These are phyloP conservation scores for Boletellus ananiceps DNA, from an alignment of 768 basidiomycete genomes.

Conservation along the genomic window DNA sequence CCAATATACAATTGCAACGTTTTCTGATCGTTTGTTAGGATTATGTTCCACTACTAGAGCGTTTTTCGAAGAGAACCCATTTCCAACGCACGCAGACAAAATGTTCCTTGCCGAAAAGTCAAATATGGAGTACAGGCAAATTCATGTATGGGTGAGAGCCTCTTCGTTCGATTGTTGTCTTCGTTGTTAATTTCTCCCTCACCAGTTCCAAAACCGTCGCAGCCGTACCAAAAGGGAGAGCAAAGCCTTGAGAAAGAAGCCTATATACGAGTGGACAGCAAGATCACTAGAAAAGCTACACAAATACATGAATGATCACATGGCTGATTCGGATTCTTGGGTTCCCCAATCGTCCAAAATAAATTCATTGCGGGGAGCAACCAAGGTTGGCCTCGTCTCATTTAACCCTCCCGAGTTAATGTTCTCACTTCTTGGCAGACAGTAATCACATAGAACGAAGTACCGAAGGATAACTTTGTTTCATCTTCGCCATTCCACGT, in stretches of 20 bases:
- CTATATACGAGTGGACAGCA: neutral
- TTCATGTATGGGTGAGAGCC: constrained; percentile 52
- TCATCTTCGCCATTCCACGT: constrained; percentile 11
- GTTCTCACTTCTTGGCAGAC: neutral
- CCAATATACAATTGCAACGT: too few relatives aligned
- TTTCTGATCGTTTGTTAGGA: too few relatives aligned
- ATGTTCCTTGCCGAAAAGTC: constrained; percentile 39
- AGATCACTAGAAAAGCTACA: neutral
- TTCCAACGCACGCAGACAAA: constrained; percentile 41
- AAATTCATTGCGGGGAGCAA: neutral
- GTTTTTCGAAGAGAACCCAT: constrained; percentile 48
- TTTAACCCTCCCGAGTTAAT: too few relatives aligned
- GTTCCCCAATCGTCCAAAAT: accelerated
- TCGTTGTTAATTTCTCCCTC: too few relatives aligned
- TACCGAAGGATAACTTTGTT: neutral
- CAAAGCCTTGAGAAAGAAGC: neutral
- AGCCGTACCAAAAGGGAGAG: constrained; percentile 15
- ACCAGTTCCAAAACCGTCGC: constrained; percentile 54
- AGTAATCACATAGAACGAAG: accelerated
- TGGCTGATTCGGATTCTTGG: neutral
- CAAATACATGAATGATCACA: too few relatives aligned
- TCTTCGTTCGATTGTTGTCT: too few relatives aligned
- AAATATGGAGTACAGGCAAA: constrained; percentile 41
- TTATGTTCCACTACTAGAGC: constrained; percentile 42
- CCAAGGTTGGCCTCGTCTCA: neutral